These are phyloP conservation scores for Margaritispora aquatica DNA, from an alignment of 495 filamentous ascomycete genomes.

Conservation along the genomic window DNA sequence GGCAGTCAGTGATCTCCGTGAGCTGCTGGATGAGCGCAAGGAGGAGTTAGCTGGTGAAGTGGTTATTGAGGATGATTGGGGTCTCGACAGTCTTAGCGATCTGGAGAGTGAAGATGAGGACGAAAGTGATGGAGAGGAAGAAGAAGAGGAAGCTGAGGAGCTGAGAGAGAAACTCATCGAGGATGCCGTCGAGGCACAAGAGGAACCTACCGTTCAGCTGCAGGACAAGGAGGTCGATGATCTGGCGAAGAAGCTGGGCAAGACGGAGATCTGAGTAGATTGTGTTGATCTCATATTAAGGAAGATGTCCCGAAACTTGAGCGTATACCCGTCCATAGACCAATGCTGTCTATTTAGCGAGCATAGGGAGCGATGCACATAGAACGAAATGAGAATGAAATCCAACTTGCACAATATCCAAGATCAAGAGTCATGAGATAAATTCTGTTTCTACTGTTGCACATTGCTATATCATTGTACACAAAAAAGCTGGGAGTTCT, in stretches of 20 bases:
- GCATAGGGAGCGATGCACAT: not conserved
- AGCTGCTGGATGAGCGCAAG: conserved; percentile 51
- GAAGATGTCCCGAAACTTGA: not conserved
- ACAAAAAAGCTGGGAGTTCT: conserved; percentile 18
- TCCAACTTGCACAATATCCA: not conserved
- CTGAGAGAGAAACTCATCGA: conserved; percentile 58
- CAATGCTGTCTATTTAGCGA: not conserved
- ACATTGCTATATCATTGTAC: conserved; percentile 1
- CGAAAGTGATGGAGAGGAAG: conserved; percentile 65
- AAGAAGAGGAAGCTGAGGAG: conserved; percentile 59
- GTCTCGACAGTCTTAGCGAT: conserved; percentile 77
- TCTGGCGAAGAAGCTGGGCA: conserved; percentile 65
- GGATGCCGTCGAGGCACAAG: conserved; percentile 66
- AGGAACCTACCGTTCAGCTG: conserved; percentile 62
- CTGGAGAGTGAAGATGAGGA: conserved; percentile 67
- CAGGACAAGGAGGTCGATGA: conserved; percentile 78
- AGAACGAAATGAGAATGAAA: not conserved
- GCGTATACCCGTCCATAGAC: not conserved
- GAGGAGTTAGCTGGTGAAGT: conserved; percentile 54
- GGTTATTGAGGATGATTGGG: conserved; percentile 66
- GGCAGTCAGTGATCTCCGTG: conserved; percentile 42
- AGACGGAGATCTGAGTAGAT: conserved; percentile 33
- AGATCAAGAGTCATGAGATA: not conserved
- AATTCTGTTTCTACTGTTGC: not conserved
- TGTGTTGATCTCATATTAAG: not conserved